phyloP scores from a whole-genome alignment of 768 basidiomycete genomes.

The Postia placenta region DNA sequence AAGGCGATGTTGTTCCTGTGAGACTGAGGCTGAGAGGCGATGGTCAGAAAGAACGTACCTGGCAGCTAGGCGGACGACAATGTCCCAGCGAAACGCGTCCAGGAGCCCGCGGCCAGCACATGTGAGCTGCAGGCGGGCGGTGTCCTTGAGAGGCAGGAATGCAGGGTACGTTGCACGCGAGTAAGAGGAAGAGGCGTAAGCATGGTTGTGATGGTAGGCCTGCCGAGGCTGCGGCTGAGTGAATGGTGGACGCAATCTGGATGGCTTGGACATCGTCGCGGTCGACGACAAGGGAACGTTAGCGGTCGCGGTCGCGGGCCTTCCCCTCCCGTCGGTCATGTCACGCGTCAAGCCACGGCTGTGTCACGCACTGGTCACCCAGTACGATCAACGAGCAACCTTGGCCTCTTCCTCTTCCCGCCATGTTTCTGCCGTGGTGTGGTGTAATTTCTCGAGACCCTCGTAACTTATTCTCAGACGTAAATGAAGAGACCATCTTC shows the following conservation, averaged over 20 bases:
- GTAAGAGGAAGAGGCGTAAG: neutral
- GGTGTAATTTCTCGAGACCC: too few species aligned
- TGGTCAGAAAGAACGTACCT: conserved; percentile 39
- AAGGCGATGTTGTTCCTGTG: conserved; percentile 7
- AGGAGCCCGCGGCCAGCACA: conserved; percentile 56
- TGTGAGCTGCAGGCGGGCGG: conserved; percentile 50
- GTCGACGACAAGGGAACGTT: neutral
- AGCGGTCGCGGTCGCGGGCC: too few species aligned
- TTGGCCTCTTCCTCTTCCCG: too few species aligned
- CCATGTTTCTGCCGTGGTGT: too few species aligned
- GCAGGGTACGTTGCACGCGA: conserved; percentile 58
- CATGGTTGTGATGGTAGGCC: neutral
- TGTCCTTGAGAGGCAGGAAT: conserved; percentile 61
- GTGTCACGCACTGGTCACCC: too few species aligned
- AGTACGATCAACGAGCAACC: too few species aligned
- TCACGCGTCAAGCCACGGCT: too few species aligned
- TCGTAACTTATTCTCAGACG: too few species aligned
- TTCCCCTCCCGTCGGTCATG: too few species aligned
- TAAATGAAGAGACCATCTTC: too few species aligned
- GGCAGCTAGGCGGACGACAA: conserved; percentile 49
- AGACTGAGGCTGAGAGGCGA: conserved; percentile 6
- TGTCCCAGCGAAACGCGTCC: conserved; percentile 71
- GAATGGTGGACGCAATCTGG: neutral
- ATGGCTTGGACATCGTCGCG: neutral
- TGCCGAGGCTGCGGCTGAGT: neutral